A percentile compares a stretch with the other conserved stretches of the same genome.
phyloP scores from a whole-genome alignment of 1,139 yeast genomes.

The Kurtzmaniella quercitrusa region DNA sequence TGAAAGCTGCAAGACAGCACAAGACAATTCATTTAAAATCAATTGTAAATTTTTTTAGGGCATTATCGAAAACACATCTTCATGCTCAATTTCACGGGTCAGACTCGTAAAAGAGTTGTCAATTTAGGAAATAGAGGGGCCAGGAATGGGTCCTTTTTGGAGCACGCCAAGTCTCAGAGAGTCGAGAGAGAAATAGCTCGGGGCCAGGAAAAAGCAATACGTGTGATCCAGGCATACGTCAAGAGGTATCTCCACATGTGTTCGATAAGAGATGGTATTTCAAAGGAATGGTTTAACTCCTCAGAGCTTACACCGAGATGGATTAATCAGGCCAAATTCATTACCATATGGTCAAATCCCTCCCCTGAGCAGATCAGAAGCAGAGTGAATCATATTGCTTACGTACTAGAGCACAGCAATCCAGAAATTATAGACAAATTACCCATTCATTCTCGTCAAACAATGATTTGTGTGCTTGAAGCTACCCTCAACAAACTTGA shows the following conservation, averaged over 20 bases:
- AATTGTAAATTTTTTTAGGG: no score
- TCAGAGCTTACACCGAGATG: slow-evolving; percentile 7
- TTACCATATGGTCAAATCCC: slow-evolving; percentile 13
- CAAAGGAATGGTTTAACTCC: slow-evolving; percentile 10
- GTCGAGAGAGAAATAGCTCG: slow-evolving; percentile 58
- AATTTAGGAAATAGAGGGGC: slow-evolving; percentile 63
- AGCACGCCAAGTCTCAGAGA: slow-evolving; percentile 63
- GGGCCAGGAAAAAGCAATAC: slow-evolving; percentile 45
- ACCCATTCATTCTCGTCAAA: neutral
- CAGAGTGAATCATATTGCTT: neutral
- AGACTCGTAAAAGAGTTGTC: slow-evolving; percentile 57
- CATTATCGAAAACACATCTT: no score
- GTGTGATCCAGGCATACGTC: slow-evolving; percentile 45
- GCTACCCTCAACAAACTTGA: neutral
- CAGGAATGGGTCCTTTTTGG: slow-evolving; percentile 36
- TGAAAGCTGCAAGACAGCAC: no score
- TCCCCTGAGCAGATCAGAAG: neutral
- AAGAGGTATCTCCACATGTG: slow-evolving; percentile 31
- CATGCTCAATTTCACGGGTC: slow-evolving; percentile 65
- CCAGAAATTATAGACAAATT: neutral
- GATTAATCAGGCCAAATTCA: slow-evolving; percentile 17
- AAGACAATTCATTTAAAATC: no score
- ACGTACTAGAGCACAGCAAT: neutral
- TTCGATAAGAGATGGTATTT: neutral
- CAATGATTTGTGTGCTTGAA: neutral